Conservation (phyloP, 108 stramenopile genomes). For the Skeletonema marinoi region DNA sequence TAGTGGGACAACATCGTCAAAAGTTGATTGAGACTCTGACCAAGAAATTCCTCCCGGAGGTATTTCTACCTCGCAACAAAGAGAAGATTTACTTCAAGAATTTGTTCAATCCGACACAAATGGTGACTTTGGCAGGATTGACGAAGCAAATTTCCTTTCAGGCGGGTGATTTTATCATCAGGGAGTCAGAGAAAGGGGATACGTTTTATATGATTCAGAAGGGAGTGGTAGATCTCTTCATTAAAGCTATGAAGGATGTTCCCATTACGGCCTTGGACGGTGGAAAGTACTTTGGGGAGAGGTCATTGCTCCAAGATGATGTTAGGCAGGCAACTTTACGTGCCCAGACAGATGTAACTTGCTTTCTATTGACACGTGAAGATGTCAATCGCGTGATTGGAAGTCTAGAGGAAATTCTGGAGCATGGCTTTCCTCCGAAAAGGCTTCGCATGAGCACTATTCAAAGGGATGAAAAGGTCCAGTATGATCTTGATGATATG, state of each 20-base stretch:
- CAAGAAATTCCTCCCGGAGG: slow-evolving; percentile 41
- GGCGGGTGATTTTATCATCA: slow-evolving; percentile 54
- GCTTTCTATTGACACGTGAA: slow-evolving; percentile 32
- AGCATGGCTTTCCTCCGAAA: not conserved
- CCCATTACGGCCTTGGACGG: slow-evolving; percentile 27
- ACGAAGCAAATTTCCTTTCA: slow-evolving; percentile 44
- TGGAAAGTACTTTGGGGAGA: slow-evolving; percentile 52
- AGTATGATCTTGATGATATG: slow-evolving; percentile 33
- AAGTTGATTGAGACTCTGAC: slow-evolving; percentile 31
- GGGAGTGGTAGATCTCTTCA: slow-evolving; percentile 40
- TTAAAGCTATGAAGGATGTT: slow-evolving; percentile 20
- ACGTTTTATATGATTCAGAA: slow-evolving; percentile 62
- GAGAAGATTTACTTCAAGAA: slow-evolving; percentile 23
- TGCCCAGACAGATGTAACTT: slow-evolving; percentile 32
- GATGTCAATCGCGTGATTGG: slow-evolving; percentile 69
- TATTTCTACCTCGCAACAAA: slow-evolving; percentile 14
- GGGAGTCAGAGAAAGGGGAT: slow-evolving; percentile 76
- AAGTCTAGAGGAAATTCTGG: slow-evolving; percentile 51
- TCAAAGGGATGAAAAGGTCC: not conserved
- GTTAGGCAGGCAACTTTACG: slow-evolving; percentile 43
- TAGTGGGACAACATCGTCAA: slow-evolving; percentile 50
- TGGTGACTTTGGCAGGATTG: slow-evolving; percentile 47
- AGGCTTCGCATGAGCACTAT: not conserved
- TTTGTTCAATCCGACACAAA: slow-evolving; percentile 27
- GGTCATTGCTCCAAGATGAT: slow-evolving; percentile 43